Conservation (phyloP, 495 filamentous ascomycete species). For the Filosporella fistucella region DNA sequence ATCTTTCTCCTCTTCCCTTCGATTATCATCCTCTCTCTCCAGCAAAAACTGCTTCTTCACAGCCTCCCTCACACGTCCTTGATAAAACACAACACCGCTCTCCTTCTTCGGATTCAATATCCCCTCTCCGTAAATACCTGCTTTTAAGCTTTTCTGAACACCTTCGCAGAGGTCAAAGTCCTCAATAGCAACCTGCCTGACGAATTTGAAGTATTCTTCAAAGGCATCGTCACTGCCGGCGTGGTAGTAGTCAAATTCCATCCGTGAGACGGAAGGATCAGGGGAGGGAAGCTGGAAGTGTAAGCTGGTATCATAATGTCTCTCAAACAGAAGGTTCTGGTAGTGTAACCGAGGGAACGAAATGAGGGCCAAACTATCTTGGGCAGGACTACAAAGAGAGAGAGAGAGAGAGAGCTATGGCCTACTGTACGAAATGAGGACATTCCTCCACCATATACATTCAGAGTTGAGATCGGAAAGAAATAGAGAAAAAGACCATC, state of each 20-base stretch:
- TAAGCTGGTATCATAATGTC: no score
- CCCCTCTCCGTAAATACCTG: constrained; percentile 53
- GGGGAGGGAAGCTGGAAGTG: constrained; percentile 51
- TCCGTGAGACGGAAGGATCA: constrained; percentile 47
- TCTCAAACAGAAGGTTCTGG: no score
- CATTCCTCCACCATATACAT: constrained; percentile 59
- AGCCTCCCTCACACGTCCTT: constrained; percentile 48
- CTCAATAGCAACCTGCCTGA: constrained; percentile 55
- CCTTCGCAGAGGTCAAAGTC: constrained; percentile 58
- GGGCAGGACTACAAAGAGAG: no score
- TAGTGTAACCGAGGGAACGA: no score
- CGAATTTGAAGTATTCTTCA: constrained; percentile 54
- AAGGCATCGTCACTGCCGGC: constrained; percentile 48
- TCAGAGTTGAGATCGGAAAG: constrained; percentile 57
- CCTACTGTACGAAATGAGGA: constrained; percentile 53
- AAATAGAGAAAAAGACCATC: constrained; percentile 49
- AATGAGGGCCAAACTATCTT: no score
- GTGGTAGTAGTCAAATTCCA: constrained; percentile 64
- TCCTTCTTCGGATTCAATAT: constrained; percentile 56
- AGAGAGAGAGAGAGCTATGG: no score
- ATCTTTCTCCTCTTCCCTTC: neutral
- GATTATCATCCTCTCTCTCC: constrained; percentile 28
- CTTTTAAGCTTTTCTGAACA: constrained; percentile 50
- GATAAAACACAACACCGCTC: constrained; percentile 53
- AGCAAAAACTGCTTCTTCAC: constrained; percentile 44